Conservation (phyloP, 495 filamentous ascomycete genomes). For the Aspergillus ostianus region DNA sequence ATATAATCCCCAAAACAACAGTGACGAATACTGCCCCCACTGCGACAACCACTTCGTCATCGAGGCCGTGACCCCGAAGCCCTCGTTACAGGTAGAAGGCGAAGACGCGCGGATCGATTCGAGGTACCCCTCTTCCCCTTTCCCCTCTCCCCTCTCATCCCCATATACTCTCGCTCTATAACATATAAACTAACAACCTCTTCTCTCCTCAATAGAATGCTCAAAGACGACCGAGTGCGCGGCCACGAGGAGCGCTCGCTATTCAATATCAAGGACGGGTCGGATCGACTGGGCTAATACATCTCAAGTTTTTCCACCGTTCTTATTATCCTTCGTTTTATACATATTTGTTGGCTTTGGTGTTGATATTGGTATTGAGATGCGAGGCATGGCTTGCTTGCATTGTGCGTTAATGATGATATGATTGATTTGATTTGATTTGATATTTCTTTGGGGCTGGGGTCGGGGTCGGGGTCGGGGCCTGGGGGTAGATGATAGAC, state of each 20-base stretch:
- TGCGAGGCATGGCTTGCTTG: not conserved
- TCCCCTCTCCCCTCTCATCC: conserved; percentile 5
- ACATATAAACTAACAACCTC: not conserved
- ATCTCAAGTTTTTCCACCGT: conserved; percentile 4
- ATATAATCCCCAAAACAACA: too few relatives aligned
- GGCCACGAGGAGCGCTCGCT: conserved; percentile 59
- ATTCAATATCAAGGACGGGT: conserved; percentile 68
- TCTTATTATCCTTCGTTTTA: conserved; percentile 26
- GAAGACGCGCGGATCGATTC: conserved; percentile 82
- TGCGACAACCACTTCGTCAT: conserved; percentile 98
- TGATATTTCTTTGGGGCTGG: too few relatives aligned
- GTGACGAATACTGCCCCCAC: conserved; percentile 98
- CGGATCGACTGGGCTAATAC: conserved; percentile 69
- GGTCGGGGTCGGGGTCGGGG: too few relatives aligned
- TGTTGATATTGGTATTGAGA: too few relatives aligned
- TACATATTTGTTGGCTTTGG: not conserved
- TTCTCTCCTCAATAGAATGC: conserved; percentile 56
- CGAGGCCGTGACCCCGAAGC: conserved; percentile 79
- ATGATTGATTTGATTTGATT: not conserved
- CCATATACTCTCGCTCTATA: not conserved
- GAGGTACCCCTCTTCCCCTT: too few relatives aligned
- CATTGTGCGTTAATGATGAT: not conserved
- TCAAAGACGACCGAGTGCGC: conserved; percentile 86
- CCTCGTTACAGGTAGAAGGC: conserved; percentile 78
- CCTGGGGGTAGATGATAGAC: too few relatives aligned